phyloP scores from a whole-genome alignment of 1,139 yeast genomes.

The Meyerozyma athensensis region DNA sequence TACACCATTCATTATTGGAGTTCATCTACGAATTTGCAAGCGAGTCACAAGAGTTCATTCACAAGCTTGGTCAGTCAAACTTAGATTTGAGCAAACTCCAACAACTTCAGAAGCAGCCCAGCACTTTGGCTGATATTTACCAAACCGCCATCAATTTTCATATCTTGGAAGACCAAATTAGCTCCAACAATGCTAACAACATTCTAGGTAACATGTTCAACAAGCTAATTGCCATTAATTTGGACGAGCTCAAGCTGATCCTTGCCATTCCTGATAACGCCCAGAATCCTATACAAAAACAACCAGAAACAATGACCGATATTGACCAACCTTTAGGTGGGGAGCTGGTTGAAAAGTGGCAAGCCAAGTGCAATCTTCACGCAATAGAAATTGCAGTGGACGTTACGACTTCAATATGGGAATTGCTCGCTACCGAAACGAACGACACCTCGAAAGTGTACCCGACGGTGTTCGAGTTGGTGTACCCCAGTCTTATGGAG shows the following conservation, averaged over 20 bases:
- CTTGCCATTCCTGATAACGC: slow-evolving; percentile 38
- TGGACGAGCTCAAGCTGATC: slow-evolving; percentile 33
- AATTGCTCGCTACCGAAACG: slow-evolving; percentile 41
- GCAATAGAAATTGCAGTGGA: slow-evolving; percentile 71
- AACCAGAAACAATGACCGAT: slow-evolving; percentile 26
- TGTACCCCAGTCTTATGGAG: slow-evolving; percentile 37
- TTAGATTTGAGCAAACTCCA: slow-evolving; percentile 20
- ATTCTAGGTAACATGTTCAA: slow-evolving; percentile 20
- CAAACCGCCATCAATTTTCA: slow-evolving; percentile 61
- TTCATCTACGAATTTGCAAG: slow-evolving; percentile 64
- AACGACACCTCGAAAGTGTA: slow-evolving; percentile 4
- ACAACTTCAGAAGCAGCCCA: slow-evolving; percentile 18
- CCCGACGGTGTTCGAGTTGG: slow-evolving; percentile 5
- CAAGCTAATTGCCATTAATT: slow-evolving; percentile 33
- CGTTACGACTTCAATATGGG: slow-evolving; percentile 69
- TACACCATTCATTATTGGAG: slow-evolving; percentile 54
- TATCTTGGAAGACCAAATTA: slow-evolving; percentile 40
- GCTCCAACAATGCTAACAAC: slow-evolving; percentile 17
- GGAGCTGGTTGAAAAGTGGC: slow-evolving; percentile 29
- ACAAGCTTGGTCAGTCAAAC: slow-evolving; percentile 21
- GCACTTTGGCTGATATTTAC: slow-evolving; percentile 46
- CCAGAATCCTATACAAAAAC: slow-evolving; percentile 24
- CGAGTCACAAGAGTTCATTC: slow-evolving; percentile 57
- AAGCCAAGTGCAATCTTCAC: slow-evolving; percentile 53
- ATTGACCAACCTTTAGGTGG: slow-evolving; percentile 24